Evolutionary conservation across 208 protist genomes (phyloP), one percentile per base, ranked within the genome.

Genomic region (Blechomonas ayalai): DNA sequence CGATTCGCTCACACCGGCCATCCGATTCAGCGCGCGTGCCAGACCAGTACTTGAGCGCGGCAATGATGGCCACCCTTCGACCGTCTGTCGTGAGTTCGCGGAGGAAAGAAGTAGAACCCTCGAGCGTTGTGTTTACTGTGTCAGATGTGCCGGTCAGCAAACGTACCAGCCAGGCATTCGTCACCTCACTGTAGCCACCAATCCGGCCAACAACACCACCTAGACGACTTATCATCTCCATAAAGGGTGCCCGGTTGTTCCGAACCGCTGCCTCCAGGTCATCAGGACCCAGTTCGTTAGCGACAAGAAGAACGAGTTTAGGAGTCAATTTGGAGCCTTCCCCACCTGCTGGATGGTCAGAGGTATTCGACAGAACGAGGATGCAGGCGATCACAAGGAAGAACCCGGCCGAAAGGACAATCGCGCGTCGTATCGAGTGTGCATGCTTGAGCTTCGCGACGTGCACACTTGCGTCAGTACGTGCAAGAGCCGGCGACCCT

Each of bases 191-290:
- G 27, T 35, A 29, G 41, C 51, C 42, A 6, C 42, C 43, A 0
- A 85, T 9, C 23, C 45, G 29, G 32, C 41, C 43, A 38, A 74
- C 71, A 16, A 52, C 19, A 16, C 70, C 77, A 16, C 73, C 68
- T n/a, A 40, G 25, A 13, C 41, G 27, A 22, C 40, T 61, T 27
- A 90, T 46, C 4, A 81, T 44, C 16, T 60, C 56, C 12, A 70
- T 54, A 59, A 84, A 84, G 0, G 82, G 73, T 0, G 77, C 64
- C 68, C 82, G 83, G 56, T 79, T 81, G 68, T 67, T 73, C 13
- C 16, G 38, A 51, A 79, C 62, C 18, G 76, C 61, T 22, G 50
- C 51, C 18, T 53, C 27, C 37, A 85, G 40, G 5, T 52, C 38
- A 10, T 44, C 34, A 2, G 53, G 51, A 1, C 50, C 59, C 29